Evolutionary conservation across 306 rosid species (phyloP), one percentile per base, ranked within the genome.

Genomic region (Begonia peltatifolia): DNA sequence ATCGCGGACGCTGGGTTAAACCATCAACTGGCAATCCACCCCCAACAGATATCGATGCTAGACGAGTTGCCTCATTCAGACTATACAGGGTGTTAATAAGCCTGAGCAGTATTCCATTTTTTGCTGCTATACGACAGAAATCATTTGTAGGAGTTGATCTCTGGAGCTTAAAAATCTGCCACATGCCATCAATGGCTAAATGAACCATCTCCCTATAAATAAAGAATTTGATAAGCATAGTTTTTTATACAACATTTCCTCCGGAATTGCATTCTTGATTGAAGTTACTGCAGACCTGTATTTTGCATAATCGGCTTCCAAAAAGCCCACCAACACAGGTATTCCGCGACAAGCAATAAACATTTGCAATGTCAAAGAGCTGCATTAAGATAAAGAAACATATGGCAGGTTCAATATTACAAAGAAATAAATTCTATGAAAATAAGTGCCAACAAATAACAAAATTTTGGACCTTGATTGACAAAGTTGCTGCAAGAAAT

Each of bases 161-260:
- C 77, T 92, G 96, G 71, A 92, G 99, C 86, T 86, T 86, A 71
- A 92, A 92, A 63, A 92, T 87, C 66, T 92, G 99, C 99, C 99
- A 92, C 93, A 92, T 92, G 76, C 99, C 95, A 36, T 92, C 99
- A 81, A 92, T 92, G 66, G 99, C 96, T 63, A 92, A 84, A 74
- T 92, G 99, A 69, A 86, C 96, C 99, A 92, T 92, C 68, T 86
- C 99, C 88, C 99, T 92, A 77, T 50, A 64, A 56, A 66, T 57
- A 74, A 42, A 54, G 59, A 67, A 14, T 41, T 58, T 46, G 52
- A 67, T 64, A 63, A 67, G 68, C 42, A 55, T 50, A 50, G 25
- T 46, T 59, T 52, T 20, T 52, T 47, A 53, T 11, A 52, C 65
- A 58, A 18, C 46, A 57, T 54, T 54, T 10, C 12, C 48, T 30